These are phyloP conservation scores for Skeletonema potamos DNA, from an alignment of 108 stramenopile species.

Conservation along the genomic window DNA sequence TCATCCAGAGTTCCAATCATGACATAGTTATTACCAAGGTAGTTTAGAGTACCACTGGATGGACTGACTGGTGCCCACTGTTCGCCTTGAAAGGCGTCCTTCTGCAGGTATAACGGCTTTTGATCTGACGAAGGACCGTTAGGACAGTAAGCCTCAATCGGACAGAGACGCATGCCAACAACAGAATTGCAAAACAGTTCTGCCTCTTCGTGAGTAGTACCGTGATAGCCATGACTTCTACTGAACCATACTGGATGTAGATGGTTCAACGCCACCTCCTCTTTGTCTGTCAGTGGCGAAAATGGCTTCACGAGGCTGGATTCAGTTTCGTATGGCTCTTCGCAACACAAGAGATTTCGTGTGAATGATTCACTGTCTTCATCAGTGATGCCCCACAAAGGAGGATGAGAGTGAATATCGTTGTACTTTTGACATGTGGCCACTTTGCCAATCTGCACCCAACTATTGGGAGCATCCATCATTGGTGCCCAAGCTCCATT, in stretches of 20 bases:
- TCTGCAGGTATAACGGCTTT: slow-evolving; percentile 17
- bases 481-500: slow-evolving; percentile 26
- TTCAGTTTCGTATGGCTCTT: background rate
- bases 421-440: slow-evolving; percentile 15
- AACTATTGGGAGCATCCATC: slow-evolving; percentile 22
- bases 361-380: slow-evolving; percentile 11
- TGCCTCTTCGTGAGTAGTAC: slow-evolving; percentile 29
- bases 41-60: background rate
- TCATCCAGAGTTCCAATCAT: slow-evolving; percentile 26
- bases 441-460: slow-evolving; percentile 18
- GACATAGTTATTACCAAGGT: background rate
- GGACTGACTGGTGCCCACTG: slow-evolving; percentile 31
- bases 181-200: slow-evolving; percentile 25
- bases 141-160: slow-evolving; percentile 37
- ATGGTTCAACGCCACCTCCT: slow-evolving; percentile 13
- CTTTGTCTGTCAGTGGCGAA: slow-evolving; percentile 14
- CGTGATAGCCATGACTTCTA: slow-evolving; percentile 25
- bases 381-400: slow-evolving; percentile 18
- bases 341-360: slow-evolving; percentile 17
- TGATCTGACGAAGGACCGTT: slow-evolving; percentile 5
- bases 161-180: slow-evolving; percentile 32
- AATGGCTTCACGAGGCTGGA: background rate
- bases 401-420: slow-evolving; percentile 6
- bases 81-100: slow-evolving; percentile 33
- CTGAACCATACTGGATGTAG: slow-evolving; percentile 31